Base-by-base conservation (phyloP, 495 filamentous ascomycete genomes). In the Xylaria intraflava region DNA sequence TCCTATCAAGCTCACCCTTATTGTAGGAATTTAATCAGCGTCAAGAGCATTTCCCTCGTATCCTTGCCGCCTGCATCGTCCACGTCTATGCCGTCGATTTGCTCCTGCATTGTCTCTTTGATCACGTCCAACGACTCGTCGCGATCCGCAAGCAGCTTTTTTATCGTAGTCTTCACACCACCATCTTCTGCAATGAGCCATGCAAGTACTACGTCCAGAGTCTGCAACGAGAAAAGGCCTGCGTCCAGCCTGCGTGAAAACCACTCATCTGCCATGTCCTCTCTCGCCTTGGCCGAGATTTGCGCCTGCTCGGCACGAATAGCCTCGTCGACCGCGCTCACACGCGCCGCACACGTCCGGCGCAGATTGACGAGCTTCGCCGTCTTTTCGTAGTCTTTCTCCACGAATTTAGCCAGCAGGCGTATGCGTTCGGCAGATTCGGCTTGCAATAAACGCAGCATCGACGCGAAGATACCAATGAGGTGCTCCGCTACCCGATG, bases 121-220 rank as follows among this genome's bases (percentile, higher is more conserved):
- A 96, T 66, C 22, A 83, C 72, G 5, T 57, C 72, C 44, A 95
- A 61, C 6, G 68, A 65, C 61, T 89, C 84, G 55, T 87, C 86
- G 5, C 81, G 74, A 49, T 88, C 85, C 24, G 78, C 83, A 27
- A 96, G 69, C 23, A 85, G 64, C 17, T 70, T 70, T 22, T 75
- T 56, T 17, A 96, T 81, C 68, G 79, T 86, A 35, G 70, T 76
- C 67, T 77, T 82, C 5, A 89, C 87, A 0, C 89, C 90, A 41
- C 82, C 81, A 62, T 97, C 94, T 68, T 99, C 94, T 1, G 91
- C 94, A 12, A 89, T 73, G 17, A 97, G 73, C 94, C 94, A 99
- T 19, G 93, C 89, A 33, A 97, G 64, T 31, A 96, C 84, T 10
- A 89, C 80, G 72, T 97, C 93, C 41, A 91, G 80, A 6, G 85